Base-by-base conservation (phyloP, 106 monocot species). In the Dioscorea dumetorum region DNA sequence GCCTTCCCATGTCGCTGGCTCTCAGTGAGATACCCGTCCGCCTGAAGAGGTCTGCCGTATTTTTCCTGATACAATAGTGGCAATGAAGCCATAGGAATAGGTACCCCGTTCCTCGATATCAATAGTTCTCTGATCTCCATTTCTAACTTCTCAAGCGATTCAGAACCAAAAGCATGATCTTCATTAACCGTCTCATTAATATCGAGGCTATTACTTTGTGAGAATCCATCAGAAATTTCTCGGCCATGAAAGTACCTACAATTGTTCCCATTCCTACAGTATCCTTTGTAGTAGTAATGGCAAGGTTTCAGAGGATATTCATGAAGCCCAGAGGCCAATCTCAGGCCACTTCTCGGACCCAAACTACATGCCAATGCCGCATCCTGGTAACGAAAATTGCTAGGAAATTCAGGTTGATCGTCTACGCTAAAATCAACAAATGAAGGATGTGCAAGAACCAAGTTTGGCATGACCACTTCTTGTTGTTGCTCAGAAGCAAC, bases 1-100 rank as follows among this genome's bases (percentile, higher is more conserved):
- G 87, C 68, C 64, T 97, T 91, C 24, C 84, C 91, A 79, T 89
- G 91, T 16, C 88, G 68, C 62, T 91, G 95, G 73, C 95, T 92
- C 77, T 97, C 95, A 15, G 86, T 84, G 12, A 91, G 76, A 61
- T 97, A 97, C 0, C 87, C 95, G 3, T 97, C 91, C 8, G 89
- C 91, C 67, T 92, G 91, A 51, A 97, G 82, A 5, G 32, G 32
- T 69, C 79, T 97, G 2, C 88, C 88, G 64, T 91, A 97, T 73
- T 50, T 92, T 14, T 87, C 88, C n/a, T 50, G 70, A 57, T 97
- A 97, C 60, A 91, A 22, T 63, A 81, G 74, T 10, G 92, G 97
- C 71, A 99, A 74, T 22, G 81, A 76, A 8, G 89, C 82, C 32
- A 92, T 90, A 8, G 97, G 90, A 61, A 92, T 67, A 4, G 87